Conservation (phyloP, 2,329 filamentous ascomycete genomes). For the Anthostomella pinea region DNA sequence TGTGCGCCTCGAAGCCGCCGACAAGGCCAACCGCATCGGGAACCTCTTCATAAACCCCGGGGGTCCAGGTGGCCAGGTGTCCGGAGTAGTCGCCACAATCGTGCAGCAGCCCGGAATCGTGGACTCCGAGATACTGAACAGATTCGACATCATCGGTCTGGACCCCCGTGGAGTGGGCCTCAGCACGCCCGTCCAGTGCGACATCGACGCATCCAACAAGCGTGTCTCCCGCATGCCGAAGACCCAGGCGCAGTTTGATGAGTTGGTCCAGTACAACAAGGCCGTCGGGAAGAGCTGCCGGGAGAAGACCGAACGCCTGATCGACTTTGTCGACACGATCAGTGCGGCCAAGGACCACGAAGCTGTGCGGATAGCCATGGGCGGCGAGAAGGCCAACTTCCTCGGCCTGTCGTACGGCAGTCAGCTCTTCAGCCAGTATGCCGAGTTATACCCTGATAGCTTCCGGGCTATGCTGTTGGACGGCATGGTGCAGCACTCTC, state of each 20-base stretch:
- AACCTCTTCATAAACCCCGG: conserved; percentile 41
- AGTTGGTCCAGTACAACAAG: conserved; percentile 37
- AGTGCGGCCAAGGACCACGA: conserved; percentile 31
- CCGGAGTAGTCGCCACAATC: conserved; percentile 18
- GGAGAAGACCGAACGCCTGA: conserved; percentile 35
- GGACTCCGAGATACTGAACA: conserved; percentile 25
- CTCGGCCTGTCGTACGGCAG: conserved; percentile 45
- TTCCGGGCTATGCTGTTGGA: conserved; percentile 43
- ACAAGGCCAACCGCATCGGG: conserved; percentile 30
- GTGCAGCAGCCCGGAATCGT: conserved; percentile 13
- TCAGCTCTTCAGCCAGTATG: conserved; percentile 42
- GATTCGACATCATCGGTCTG: conserved; percentile 42
- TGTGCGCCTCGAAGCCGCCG: conserved; percentile 23
- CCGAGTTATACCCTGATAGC: conserved; percentile 41
- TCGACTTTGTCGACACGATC: conserved; percentile 42
- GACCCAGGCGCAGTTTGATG: conserved; percentile 35
- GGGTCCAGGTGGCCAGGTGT: conserved; percentile 36
- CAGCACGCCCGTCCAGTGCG: conserved; percentile 39
- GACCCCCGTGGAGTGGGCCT: conserved; percentile 42
- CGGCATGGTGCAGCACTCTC: conserved; percentile 41
- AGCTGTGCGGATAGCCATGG: conserved; percentile 28
- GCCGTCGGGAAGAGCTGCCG: conserved; percentile 39
- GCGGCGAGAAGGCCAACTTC: conserved; percentile 27
- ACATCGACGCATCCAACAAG: conserved; percentile 35
- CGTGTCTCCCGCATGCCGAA: conserved; percentile 35